These are phyloP conservation scores for Aspergillus hancockii DNA, from an alignment of 495 filamentous ascomycete genomes.

Conservation along the genomic window DNA sequence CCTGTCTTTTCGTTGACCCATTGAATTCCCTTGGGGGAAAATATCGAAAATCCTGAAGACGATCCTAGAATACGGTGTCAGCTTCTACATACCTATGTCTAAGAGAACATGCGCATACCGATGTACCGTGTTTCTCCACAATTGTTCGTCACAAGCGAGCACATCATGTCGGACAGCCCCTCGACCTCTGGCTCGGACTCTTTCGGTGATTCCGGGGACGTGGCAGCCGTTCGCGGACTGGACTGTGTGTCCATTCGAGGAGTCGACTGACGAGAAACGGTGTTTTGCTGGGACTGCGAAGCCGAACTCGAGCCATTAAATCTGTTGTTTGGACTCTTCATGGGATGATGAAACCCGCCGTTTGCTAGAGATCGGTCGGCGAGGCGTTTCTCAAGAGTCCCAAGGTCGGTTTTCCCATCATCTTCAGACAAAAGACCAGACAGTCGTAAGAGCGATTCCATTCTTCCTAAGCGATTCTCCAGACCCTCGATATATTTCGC, in stretches of 20 bases:
- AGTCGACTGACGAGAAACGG: constrained; percentile 45
- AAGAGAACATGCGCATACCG: constrained; percentile 54
- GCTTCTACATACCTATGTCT: constrained; percentile 6
- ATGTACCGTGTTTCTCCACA: constrained; percentile 95
- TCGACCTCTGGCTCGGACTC: constrained; percentile 76
- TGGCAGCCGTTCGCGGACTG: constrained; percentile 58
- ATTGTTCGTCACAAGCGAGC: constrained; percentile 96
- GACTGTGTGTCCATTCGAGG: constrained; percentile 54
- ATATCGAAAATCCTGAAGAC: constrained; percentile 97
- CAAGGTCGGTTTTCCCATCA: constrained; percentile 85
- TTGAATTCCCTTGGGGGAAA: constrained; percentile 95
- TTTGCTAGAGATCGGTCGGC: constrained; percentile 59
- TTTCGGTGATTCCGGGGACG: constrained; percentile 59
- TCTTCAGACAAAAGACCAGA: constrained; percentile 88
- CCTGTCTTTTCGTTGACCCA: constrained; percentile 99
- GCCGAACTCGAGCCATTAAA: constrained; percentile 30
- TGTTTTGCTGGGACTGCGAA: constrained; percentile 24
- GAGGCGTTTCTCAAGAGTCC: constrained; percentile 80
- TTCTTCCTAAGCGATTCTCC: constrained; percentile 89
- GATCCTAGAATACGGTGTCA: constrained; percentile 61
- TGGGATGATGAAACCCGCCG: constrained; percentile 41
- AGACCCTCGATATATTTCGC: constrained; percentile 98
- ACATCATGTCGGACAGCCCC: constrained; percentile 97
- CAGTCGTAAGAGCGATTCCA: constrained; percentile 86
- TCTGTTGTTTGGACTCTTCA: constrained; percentile 32